A percentile compares a stretch with the other conserved stretches of the same genome.
Evolutionary conservation across 805 yeast species (phyloP).

Genomic region (Pichia deserticola): DNA sequence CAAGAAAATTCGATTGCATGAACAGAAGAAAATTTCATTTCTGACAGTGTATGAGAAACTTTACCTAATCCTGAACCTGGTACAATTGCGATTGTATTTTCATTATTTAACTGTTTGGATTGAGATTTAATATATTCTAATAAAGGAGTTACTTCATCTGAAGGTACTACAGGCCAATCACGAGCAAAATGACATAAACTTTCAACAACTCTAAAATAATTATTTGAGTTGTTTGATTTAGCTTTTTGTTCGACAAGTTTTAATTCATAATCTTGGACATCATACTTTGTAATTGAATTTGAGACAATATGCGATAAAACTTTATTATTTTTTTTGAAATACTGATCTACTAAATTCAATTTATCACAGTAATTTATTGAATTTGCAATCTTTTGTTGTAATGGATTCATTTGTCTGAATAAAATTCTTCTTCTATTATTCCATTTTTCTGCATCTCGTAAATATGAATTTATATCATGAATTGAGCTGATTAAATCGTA

Average conservation of each 20-base stretch:
- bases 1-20: conserved; percentile 73
- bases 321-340: conserved; percentile 40
- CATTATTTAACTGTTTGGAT: conserved; percentile 23
- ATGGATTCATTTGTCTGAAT: conserved; percentile 41
- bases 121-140: conserved; percentile 42
- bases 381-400: conserved; percentile 49
- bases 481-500: conserved; percentile 33
- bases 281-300: conserved; percentile 28
- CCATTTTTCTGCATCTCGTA: conserved; percentile 32
- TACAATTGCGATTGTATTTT: conserved; percentile 47
- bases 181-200: conserved; percentile 68
- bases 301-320: conserved; percentile 41
- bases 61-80: conserved; percentile 91
- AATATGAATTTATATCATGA: conserved; percentile 40
- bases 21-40: conserved; percentile 33
- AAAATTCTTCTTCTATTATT: conserved; percentile 39
- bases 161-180: conserved; percentile 59
- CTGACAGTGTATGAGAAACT: conserved; percentile 56
- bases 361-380: conserved; percentile 49
- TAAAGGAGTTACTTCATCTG: conserved; percentile 46
- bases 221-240: conserved; percentile 11
- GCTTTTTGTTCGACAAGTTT: conserved; percentile 24
- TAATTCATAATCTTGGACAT: conserved; percentile 39
- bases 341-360: conserved; percentile 40
- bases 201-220: conserved; percentile 50